Percentiles rank a stretch among this genome's conserved stretches.
phyloP scores from a whole-genome alignment of 108 stramenopile genomes.

The Skeletonema tropicum region DNA sequence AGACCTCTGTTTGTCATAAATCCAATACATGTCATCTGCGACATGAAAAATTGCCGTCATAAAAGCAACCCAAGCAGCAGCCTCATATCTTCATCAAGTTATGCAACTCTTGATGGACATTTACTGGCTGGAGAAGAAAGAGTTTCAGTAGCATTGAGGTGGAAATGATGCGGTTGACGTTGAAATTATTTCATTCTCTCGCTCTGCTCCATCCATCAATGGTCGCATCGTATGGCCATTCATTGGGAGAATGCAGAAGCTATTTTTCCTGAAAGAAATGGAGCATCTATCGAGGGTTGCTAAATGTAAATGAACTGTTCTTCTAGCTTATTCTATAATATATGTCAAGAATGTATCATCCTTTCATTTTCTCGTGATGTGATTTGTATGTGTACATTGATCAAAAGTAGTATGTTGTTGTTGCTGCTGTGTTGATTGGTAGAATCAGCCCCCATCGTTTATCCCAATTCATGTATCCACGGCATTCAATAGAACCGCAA shows the following conservation, averaged over 20 bases:
- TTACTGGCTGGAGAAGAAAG: conserved; percentile 42
- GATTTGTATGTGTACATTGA: neutral
- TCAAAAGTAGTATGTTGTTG: conserved; percentile 10
- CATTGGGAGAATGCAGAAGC: conserved; percentile 36
- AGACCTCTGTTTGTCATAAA: conserved; percentile 34
- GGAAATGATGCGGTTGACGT: conserved; percentile 28
- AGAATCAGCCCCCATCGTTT: conserved; percentile 26
- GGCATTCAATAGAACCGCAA: conserved; percentile 74
- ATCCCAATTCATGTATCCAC: conserved; percentile 87
- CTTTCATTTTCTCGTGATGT: neutral
- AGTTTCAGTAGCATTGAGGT: conserved; percentile 33
- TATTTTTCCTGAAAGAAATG: conserved; percentile 38
- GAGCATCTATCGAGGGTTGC: conserved; percentile 27
- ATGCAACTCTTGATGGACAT: conserved; percentile 40
- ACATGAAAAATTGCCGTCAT: conserved; percentile 11
- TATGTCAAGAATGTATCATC: conserved; percentile 6
- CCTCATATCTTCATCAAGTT: conserved; percentile 27
- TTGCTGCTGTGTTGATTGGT: conserved; percentile 2
- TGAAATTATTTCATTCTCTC: conserved; percentile 40
- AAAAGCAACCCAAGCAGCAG: neutral
- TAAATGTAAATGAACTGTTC: neutral
- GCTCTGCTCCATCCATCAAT: conserved; percentile 23
- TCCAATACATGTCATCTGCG: conserved; percentile 36
- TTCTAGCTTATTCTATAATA: neutral
- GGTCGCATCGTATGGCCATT: conserved; percentile 40